phyloP scores from a whole-genome alignment of 306 rosid species.

The Lupinus albus region DNA sequence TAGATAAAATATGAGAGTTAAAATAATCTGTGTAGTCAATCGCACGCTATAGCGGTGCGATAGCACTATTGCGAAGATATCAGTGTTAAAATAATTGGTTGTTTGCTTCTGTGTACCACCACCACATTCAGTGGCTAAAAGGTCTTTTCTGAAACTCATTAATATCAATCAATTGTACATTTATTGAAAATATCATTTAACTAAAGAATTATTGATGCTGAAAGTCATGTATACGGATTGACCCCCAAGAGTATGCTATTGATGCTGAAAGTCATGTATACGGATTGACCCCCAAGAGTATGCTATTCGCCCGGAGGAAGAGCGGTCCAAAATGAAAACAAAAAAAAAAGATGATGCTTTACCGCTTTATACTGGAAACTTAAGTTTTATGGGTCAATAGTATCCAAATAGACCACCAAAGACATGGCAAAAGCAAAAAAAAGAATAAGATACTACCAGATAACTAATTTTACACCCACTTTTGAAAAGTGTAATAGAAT shows the following conservation, averaged over 20 bases:
- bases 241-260: neutral
- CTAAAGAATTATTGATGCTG: neutral
- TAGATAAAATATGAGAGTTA: neutral
- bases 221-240: neutral
- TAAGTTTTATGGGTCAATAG: neutral
- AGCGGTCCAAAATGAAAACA: neutral
- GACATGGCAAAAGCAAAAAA: neutral
- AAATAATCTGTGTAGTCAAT: no score
- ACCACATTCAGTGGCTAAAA: neutral
- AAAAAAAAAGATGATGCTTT: neutral
- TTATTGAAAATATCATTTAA: neutral
- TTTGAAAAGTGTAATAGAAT: slow-evolving; percentile 28
- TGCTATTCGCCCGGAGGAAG: neutral
- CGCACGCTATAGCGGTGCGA: no score
- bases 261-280: neutral
- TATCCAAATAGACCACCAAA: neutral
- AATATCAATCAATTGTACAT: slow-evolving; percentile 5
- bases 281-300: neutral
- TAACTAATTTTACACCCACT: neutral
- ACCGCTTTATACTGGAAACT: neutral
- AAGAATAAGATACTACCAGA: neutral
- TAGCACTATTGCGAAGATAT: no score
- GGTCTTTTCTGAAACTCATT: neutral
- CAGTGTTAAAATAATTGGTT: no score
- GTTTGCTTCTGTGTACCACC: neutral